Conservation (phyloP, 352 stramenopile species). For the Thalassiosira livingstoniorum region DNA sequence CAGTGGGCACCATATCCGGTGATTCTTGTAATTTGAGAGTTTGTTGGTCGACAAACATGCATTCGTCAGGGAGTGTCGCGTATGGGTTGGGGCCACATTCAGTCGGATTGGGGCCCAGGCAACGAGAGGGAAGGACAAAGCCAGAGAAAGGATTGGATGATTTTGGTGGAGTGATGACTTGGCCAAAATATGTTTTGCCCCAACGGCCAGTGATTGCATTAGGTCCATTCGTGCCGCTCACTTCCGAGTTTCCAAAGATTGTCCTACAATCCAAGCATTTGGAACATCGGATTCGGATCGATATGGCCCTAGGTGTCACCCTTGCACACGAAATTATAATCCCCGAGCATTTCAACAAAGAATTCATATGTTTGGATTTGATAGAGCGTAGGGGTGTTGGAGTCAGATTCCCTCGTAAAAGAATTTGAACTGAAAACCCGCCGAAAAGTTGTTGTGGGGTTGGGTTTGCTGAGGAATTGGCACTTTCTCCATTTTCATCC, state of each 20-base stretch:
- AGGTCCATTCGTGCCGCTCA: conserved; percentile 80
- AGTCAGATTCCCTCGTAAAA: conserved; percentile 75
- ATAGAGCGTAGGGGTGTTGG: conserved; percentile 75
- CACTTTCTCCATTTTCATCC: conserved; percentile 1
- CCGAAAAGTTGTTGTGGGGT: conserved; percentile 46
- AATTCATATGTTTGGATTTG: conserved; percentile 82
- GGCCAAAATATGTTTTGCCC: neutral
- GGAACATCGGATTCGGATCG: conserved; percentile 91
- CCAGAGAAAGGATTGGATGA: conserved; percentile 36
- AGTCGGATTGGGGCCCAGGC: conserved; percentile 53
- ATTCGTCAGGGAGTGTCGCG: conserved; percentile 93
- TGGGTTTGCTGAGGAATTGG: conserved; percentile 12
- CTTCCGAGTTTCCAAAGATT: conserved; percentile 65
- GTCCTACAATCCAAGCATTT: conserved; percentile 79
- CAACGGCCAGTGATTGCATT: no score
- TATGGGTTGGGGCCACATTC: conserved; percentile 89
- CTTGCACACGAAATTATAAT: conserved; percentile 97
- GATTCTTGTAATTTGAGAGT: conserved; percentile 97
- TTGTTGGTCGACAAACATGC: conserved; percentile 96
- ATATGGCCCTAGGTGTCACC: conserved; percentile 92
- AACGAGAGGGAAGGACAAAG: conserved; percentile 35
- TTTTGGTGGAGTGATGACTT: conserved; percentile 59
- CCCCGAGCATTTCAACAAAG: conserved; percentile 87
- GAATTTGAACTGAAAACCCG: conserved; percentile 74
- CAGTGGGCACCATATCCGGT: conserved; percentile 96